phyloP scores from a whole-genome alignment of 805 yeast genomes.

The Barnettozyma vustinii region DNA sequence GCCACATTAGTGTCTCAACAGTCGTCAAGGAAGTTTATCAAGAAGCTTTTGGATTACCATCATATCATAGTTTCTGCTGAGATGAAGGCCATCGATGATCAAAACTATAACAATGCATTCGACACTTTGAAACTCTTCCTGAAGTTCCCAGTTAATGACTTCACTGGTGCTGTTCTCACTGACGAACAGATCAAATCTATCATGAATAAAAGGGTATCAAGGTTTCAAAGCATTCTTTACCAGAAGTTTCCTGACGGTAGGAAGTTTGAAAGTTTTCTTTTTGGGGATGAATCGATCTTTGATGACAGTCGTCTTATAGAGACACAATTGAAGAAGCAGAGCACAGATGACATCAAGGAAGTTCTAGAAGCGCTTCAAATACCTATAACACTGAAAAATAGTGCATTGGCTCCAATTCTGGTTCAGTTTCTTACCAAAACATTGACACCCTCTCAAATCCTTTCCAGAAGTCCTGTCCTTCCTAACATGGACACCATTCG shows the following conservation, averaged over 20 bases:
- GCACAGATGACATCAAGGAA: not conserved
- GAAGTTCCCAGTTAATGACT: slow-evolving; percentile 39
- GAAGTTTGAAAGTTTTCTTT: slow-evolving; percentile 9
- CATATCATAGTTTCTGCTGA: slow-evolving; percentile 5
- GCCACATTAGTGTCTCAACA: slow-evolving; percentile 31
- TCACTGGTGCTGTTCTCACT: slow-evolving; percentile 28
- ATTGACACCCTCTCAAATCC: not conserved
- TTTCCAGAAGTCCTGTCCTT: not conserved
- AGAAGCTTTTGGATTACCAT: slow-evolving; percentile 26
- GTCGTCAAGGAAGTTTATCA: slow-evolving; percentile 36
- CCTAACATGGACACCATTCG: not conserved
- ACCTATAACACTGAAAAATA: not conserved
- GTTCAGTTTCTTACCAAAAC: not conserved
- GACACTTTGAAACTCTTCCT: slow-evolving; percentile 23
- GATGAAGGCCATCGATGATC: not conserved
- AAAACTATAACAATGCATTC: not conserved
- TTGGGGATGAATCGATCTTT: not conserved
- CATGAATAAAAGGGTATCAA: slow-evolving; percentile 10
- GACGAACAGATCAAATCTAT: slow-evolving; percentile 12
- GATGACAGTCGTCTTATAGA: not conserved
- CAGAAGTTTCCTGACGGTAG: slow-evolving; percentile 13
- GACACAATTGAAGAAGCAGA: not conserved
- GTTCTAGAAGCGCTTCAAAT: not conserved
- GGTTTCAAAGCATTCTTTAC: slow-evolving; percentile 24
- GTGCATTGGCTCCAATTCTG: not conserved